phyloP scores from a whole-genome alignment of 1,284 basidiomycete species.

The Leccinum huronense region DNA sequence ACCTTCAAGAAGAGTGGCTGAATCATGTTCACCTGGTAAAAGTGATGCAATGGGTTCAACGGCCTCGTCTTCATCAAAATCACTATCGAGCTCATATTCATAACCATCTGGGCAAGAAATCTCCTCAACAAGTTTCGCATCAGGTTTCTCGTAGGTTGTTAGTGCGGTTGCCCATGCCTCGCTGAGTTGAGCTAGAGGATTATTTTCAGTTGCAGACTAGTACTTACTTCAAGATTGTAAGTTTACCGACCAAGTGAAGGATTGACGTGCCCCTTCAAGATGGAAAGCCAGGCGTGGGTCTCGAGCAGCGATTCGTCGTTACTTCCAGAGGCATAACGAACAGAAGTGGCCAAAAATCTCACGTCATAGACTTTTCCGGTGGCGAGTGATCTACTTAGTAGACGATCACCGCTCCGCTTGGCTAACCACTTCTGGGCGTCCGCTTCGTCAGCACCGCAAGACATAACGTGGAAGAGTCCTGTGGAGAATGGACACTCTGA shows the following conservation, averaged over 20 bases:
- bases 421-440: slow-evolving; percentile 8
- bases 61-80: slow-evolving; percentile 24
- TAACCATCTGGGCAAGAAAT: slow-evolving; percentile 18
- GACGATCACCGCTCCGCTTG: slow-evolving; percentile 10
- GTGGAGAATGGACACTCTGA: slow-evolving; percentile 17
- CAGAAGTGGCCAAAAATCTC: slow-evolving; percentile 20
- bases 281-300: slow-evolving; percentile 20
- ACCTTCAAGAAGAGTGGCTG: slow-evolving; percentile 10
- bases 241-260: slow-evolving; percentile 14
- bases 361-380: slow-evolving; percentile 26
- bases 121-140: slow-evolving; percentile 6
- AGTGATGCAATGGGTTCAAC: not conserved
- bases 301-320: not conserved
- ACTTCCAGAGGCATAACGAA: slow-evolving; percentile 1
- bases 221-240: not conserved
- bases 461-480: slow-evolving; percentile 19
- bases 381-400: slow-evolving; percentile 21
- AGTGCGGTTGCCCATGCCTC: slow-evolving; percentile 15
- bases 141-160: not conserved
- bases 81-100: slow-evolving; percentile 30
- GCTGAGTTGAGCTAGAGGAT: slow-evolving; percentile 11
- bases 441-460: not conserved
- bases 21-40: not conserved
- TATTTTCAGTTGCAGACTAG: slow-evolving; percentile 5
- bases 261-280: slow-evolving; percentile 21